A percentile compares a stretch with the other conserved stretches of the same genome.
phyloP scores from a whole-genome alignment of 2,329 filamentous ascomycete genomes.

The Fusarium sp. region DNA sequence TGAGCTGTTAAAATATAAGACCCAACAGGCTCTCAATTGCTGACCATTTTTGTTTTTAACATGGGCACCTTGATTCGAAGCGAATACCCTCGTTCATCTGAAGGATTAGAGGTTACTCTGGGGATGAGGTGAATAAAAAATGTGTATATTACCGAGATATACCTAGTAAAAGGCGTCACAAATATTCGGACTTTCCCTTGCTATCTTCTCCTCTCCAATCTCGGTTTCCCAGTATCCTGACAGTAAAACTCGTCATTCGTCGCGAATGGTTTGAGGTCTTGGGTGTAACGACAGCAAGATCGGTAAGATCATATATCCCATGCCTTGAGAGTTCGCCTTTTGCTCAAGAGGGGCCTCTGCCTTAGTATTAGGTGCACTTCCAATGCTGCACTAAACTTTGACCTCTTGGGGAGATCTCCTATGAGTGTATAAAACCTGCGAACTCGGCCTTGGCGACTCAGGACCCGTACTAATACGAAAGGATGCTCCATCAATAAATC shows the following conservation, averaged over 20 bases:
- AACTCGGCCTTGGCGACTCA: neutral
- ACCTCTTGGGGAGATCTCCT: too few relatives aligned
- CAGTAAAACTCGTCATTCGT: too few relatives aligned
- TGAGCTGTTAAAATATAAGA: too few relatives aligned
- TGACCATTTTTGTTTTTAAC: too few relatives aligned
- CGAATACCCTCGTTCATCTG: too few relatives aligned
- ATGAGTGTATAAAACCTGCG: neutral
- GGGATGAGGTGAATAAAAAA: neutral
- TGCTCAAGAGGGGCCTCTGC: neutral
- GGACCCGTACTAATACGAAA: neutral
- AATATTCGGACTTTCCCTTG: neutral
- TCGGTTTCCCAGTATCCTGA: neutral
- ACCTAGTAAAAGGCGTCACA: neutral
- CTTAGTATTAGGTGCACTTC: neutral
- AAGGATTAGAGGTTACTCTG: too few relatives aligned
- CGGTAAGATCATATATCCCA: neutral
- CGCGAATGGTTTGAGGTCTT: neutral
- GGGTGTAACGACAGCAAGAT: neutral
- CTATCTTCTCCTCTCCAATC: neutral
- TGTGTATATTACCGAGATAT: neutral
- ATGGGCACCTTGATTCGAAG: too few relatives aligned
- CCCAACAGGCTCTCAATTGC: too few relatives aligned
- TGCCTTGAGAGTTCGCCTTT: accelerated
- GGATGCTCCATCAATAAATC: neutral
- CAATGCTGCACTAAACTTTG: too few relatives aligned